Base-by-base conservation (phyloP, 495 filamentous ascomycete species). In the Penicillium crystallinum region DNA sequence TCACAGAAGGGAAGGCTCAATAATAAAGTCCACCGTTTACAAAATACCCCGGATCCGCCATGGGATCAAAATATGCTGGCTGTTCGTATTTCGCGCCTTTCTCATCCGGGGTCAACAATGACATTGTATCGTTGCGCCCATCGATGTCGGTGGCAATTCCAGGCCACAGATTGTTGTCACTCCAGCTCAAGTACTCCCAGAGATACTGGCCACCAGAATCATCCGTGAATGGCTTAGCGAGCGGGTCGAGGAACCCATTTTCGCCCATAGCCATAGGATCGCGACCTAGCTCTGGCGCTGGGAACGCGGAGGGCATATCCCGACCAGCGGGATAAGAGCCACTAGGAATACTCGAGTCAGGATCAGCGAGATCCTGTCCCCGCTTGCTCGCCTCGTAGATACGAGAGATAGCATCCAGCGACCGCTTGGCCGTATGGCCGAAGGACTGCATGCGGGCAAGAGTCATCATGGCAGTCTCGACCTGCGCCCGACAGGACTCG, bases 401-500 rank as follows among this genome's bases (percentile, higher is more conserved):
- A 52, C 81, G 77, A 55, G 77, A 76, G 33, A 91, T 76, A 12
- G 87, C 83, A 63, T 89, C 85, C 30, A 82, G 70, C 25, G 80
- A 85, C 23, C 85, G 77, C 57, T 83, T 81, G 0, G 87, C 87
- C 0, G 86, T 84, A 23, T 87, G 78, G 14, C 83, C 86, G 77
- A 81, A 89, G 47, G 81, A 78, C 53, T 83, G 76, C 77, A 89
- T 82, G 3, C 79, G 81, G 45, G 85, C 83, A 33, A 91, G 78
- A 5, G 83, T 79, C 46, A 81, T 75, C 35, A 90, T 75, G 17
- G 86, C 84, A 14, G 73, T 80, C 66, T 89, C 84, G 36, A 90
- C 81, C 66, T 87, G 86, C 31, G 66, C 55, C 43, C 70, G 64
- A 54, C 72, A 67, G 22, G 67, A 57, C 45, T 69, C 65, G 19